Percentiles rank a stretch among this genome's conserved stretches.
Evolutionary conservation across 2,329 filamentous ascomycete species (phyloP).

Genomic region (Penicillium sp.): DNA sequence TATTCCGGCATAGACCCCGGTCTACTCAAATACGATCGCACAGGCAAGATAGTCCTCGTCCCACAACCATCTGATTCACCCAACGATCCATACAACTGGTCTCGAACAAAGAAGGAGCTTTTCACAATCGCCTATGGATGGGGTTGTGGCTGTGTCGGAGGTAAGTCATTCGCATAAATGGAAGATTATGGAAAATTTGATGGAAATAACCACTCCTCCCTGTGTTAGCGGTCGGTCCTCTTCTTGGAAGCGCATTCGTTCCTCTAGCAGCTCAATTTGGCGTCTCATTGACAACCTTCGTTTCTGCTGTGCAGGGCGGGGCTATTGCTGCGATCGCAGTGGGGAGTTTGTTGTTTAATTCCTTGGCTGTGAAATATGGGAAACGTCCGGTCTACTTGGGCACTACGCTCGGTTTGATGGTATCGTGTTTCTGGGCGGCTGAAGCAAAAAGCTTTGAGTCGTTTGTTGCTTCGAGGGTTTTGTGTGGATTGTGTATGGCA

Average conservation of each 20-base stretch:
- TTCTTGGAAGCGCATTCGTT: slow-evolving; percentile 39
- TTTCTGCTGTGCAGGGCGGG: slow-evolving; percentile 39
- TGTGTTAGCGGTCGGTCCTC: slow-evolving; percentile 37
- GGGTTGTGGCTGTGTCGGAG: slow-evolving; percentile 44
- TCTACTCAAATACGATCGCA: slow-evolving; percentile 36
- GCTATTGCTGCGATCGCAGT: slow-evolving; percentile 37
- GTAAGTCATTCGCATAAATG: slow-evolving; percentile 21
- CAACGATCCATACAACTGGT: slow-evolving; percentile 29
- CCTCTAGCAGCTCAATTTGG: slow-evolving; percentile 35
- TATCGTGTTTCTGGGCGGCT: slow-evolving; percentile 38
- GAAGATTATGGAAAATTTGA: no score
- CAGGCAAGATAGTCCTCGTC: slow-evolving; percentile 26
- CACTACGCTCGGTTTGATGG: slow-evolving; percentile 36
- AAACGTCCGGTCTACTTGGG: slow-evolving; percentile 40
- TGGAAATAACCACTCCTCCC: no score
- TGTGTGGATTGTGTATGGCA: slow-evolving; percentile 41
- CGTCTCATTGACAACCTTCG: slow-evolving; percentile 33
- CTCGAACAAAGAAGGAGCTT: slow-evolving; percentile 33
- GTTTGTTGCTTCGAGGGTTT: slow-evolving; percentile 33
- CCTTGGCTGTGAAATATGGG: slow-evolving; percentile 40
- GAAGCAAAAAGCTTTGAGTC: slow-evolving; percentile 31
- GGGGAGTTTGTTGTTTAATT: slow-evolving; percentile 38
- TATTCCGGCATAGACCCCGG: slow-evolving; percentile 24
- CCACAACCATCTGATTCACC: slow-evolving; percentile 27
- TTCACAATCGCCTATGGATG: slow-evolving; percentile 43